A percentile compares a stretch with the other conserved stretches of the same genome.
phyloP scores from a whole-genome alignment of 2,329 filamentous ascomycete species.

The Hypoxylon sp. region DNA sequence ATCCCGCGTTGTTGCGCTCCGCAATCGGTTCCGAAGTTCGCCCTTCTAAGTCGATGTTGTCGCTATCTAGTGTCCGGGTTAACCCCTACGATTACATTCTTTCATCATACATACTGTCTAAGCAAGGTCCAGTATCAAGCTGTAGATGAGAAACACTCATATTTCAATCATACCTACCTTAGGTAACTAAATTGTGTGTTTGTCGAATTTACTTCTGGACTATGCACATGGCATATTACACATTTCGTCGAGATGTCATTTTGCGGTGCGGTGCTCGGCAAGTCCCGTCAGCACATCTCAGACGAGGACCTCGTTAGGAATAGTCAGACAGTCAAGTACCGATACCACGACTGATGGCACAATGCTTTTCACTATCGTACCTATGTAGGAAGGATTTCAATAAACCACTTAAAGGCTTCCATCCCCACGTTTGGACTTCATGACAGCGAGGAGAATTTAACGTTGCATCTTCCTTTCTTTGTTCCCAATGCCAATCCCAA shows the following conservation, averaged over 20 bases:
- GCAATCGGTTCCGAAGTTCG: conserved; percentile 16
- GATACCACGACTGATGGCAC: background rate
- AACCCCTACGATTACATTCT: background rate
- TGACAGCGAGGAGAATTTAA: background rate
- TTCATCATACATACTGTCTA: background rate
- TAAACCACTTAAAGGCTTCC: background rate
- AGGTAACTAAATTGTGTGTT: too few relatives aligned
- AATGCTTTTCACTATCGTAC: background rate
- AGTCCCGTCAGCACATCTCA: background rate
- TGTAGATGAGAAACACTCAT: background rate
- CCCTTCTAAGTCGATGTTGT: background rate
- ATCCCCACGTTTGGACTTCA: background rate
- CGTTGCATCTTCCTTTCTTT: background rate
- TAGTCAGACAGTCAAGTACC: background rate
- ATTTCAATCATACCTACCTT: too few relatives aligned
- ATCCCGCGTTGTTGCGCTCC: background rate
- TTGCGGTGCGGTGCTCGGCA: background rate
- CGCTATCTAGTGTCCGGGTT: background rate
- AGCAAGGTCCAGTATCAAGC: background rate
- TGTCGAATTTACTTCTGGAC: background rate
- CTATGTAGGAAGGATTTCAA: background rate
- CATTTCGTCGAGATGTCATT: conserved; percentile 1
- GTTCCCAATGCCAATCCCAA: conserved; percentile 9
- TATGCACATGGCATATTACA: too few relatives aligned
- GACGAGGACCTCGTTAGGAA: background rate